Conservation (phyloP, 106 monocot genomes). For the Hemerocallis citrina region DNA sequence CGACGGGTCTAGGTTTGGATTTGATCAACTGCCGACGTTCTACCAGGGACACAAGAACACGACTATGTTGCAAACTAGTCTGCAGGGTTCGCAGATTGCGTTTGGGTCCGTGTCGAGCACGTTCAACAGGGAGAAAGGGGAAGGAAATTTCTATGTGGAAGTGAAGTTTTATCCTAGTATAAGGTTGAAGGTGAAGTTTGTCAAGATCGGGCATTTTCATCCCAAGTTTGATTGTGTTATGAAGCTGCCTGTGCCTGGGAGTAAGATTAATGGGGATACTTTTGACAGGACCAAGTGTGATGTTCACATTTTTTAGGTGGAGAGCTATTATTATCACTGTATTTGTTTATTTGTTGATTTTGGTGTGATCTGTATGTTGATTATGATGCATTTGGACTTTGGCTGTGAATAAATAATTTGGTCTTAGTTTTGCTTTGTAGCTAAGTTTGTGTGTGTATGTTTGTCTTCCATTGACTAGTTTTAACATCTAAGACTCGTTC, state of each 20-base stretch:
- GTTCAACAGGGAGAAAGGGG: conserved; percentile 16
- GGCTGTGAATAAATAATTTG: too few relatives aligned
- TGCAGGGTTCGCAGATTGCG: conserved; percentile 17
- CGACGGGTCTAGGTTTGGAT: conserved; percentile 41
- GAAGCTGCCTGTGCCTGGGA: conserved; percentile 11
- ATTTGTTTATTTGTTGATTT: too few relatives aligned
- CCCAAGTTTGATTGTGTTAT: conserved; percentile 10
- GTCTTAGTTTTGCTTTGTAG: too few relatives aligned
- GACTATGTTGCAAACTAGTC: conserved; percentile 11
- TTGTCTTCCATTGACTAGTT: too few relatives aligned
- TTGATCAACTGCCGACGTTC: conserved; percentile 29
- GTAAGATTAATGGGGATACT: not conserved
- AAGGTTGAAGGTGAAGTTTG: conserved; percentile 12
- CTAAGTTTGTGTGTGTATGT: too few relatives aligned
- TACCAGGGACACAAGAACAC: conserved; percentile 67
- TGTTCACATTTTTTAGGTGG: not conserved
- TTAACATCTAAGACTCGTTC: too few relatives aligned
- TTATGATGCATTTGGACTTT: too few relatives aligned
- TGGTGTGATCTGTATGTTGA: too few relatives aligned
- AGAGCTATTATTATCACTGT: too few relatives aligned
- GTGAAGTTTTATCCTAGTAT: conserved; percentile 14
- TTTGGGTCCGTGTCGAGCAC: conserved; percentile 4
- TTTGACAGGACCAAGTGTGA: conserved; percentile 14
- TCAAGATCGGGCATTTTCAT: conserved; percentile 8
- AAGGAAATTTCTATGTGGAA: conserved; percentile 11